Base-by-base conservation (phyloP, 768 basidiomycete genomes). In the Boletus barrowsii region DNA sequence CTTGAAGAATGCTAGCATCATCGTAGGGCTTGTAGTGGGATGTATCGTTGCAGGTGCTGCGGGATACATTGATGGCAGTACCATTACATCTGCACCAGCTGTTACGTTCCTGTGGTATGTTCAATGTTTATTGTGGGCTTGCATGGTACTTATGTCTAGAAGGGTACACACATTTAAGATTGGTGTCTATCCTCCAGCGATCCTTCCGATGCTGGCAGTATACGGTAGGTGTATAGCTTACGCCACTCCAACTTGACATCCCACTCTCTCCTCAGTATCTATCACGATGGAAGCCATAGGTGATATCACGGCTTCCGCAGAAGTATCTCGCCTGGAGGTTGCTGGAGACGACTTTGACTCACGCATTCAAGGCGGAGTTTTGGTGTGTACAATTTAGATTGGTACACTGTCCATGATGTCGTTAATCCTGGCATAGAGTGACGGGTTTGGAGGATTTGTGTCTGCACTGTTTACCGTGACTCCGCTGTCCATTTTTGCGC, bases 251-350 rank as follows among this genome's bases (percentile, higher is more conserved):
- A 32, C 10, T 69, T 59, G 54, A n/a, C 8, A 13, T 51, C 26
- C 42, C 14, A 49, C 24, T 20, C 7, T 13, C 47, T 42, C 8
- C 15, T 11, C 48, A 87, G 83, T 90, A 8, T 88, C 88, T 0
- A 67, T 83, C 0, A 81, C 86, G 0, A 88, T 93, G 85, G 91
- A 93, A 70, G 86, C 88, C 8, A 92, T 90, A 49, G 90, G 90
- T 4, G 91, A 93, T 61, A 83, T 89, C 60, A 88, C 90, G 2
- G 88, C 90, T 0, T 87, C 86, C 13, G 85, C 87, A 2, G 92
- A 94, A 67, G 88, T 90, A 13, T 92, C 89, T 3, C 81, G 83
- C 10, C 75, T 88, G n/a, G 71, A 76, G 10, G 88, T 93, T 29
- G 79, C 82, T 22, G 92, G 90, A 0, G 76, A 77, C 10, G 82